Base-by-base conservation (phyloP, 2,329 filamentous ascomycete genomes). In the Pseudogymnoascus sp. region DNA sequence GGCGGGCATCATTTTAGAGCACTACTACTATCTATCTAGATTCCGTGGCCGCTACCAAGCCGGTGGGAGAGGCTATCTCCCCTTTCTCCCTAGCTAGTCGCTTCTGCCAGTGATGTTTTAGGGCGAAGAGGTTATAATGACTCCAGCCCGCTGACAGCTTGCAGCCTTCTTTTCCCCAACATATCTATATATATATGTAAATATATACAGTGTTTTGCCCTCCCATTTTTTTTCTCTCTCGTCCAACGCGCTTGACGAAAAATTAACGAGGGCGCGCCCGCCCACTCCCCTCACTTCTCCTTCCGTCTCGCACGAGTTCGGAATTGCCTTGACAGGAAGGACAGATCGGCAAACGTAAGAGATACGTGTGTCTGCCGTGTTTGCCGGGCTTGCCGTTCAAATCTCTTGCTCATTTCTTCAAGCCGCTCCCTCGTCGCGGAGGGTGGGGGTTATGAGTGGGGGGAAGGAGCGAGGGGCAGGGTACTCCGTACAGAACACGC, bases 21-120 rank as follows among this genome's bases (percentile, higher is more conserved):
- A 22, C 39, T 43, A 43, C 16, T n/a, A n/a, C n/a, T n/a, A n/a
- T 14, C 39, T 25, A 43, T 43, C 39, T 25, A 43, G 39, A 43
- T 43, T 43, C 39, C 39, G 39, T 43, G 39, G 39, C 39, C 39
- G 39, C 39, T 43, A 43, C 39, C 39, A 43, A 43, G 39, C 39
- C 39, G 39, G 39, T 43, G 39, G 39, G 39, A 43, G 39, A 43
- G 39, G 39, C 39, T 43, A 43, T 43, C 39, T 43, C 39, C 39
- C 39, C 39, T 25, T 43, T 43, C 39, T 43, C 39, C 39, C 39
- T 43, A 43, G 39, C 39, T 43, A 43, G 18, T 43, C 20, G 39
- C 20, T 43, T 43, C 39, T 43, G 39, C 39, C 39, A 43, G 39
- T 43, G 39, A 43, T 43, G 39, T 43, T 43, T 43, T 43, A 43